Base-by-base conservation (phyloP, 495 filamentous ascomycete genomes). In the Tricharina praecox region DNA sequence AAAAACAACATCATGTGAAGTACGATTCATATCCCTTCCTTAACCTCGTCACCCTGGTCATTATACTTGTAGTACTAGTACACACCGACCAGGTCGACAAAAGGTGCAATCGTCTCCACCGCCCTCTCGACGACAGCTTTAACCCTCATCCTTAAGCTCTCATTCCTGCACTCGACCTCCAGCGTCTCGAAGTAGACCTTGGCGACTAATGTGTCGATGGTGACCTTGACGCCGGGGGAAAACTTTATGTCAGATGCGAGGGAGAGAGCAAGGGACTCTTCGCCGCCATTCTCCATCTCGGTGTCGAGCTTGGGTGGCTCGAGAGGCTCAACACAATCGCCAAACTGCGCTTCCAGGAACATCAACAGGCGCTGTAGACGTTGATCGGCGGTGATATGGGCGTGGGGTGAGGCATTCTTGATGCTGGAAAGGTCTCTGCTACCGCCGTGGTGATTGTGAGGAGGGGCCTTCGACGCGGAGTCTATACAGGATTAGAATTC, bases 261-360 rank as follows among this genome's bases (percentile, higher is more conserved):
- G 8, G 19, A 63, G 2, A 64, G 58, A 2, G 64, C 53, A 21
- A 63, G 48, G 7, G 48, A 40, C 9, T 50, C 49, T 13, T 28
- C 37, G 13, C 41, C 40, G 4, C 30, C 48, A 8, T 52, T 51
- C 4, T 59, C 53, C 2, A 39, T 40, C 21, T 60, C 51, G 7
- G 58, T 51, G 28, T 64, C 51, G 15, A 16, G 49, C 33, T 39
- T 66, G 62, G 16, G 55, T 52, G 70, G 69, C 20, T 76, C 70
- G 54, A 96, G 79, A 0, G 86, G 85, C 0, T 69, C 64, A 13
- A 85, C 65, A 53, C 82, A 77, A 40, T 84, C 73, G 34, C 90
- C 92, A 56, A 97, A 97, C 60, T 97, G 90, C 2, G 86, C 82
- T 66, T 97, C 92, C 20, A 97, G 79, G 70, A 96, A 93, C 75